Conservation (phyloP, 805 yeast genomes). For the Lipomyces orientalis region DNA sequence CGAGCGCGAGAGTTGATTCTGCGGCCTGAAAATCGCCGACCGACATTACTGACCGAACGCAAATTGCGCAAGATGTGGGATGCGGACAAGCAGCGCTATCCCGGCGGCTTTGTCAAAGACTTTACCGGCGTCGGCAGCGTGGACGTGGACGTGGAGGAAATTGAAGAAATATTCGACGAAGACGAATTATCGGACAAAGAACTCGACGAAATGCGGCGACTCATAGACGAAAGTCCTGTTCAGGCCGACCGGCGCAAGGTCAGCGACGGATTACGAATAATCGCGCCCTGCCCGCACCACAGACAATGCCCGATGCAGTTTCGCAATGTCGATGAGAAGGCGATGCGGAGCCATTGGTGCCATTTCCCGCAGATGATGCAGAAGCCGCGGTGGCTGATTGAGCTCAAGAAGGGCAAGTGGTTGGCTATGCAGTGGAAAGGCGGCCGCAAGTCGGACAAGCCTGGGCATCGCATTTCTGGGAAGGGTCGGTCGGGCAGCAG, state of each 20-base stretch:
- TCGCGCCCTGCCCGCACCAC: slow-evolving; percentile 94
- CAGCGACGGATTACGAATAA: slow-evolving; percentile 60
- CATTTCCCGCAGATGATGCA: slow-evolving; percentile 71
- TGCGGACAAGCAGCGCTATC: background rate
- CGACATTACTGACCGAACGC: background rate
- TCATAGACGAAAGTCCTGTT: slow-evolving; percentile 2
- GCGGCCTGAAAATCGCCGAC: slow-evolving; percentile 58
- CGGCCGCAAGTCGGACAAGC: slow-evolving; percentile 59
- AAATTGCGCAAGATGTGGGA: background rate
- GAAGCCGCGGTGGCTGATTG: slow-evolving; percentile 81
- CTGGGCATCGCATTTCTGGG: slow-evolving; percentile 54
- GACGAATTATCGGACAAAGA: slow-evolving; percentile 21
- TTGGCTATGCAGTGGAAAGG: slow-evolving; percentile 75
- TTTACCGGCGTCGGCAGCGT: background rate
- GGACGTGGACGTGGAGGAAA: slow-evolving; percentile 11
- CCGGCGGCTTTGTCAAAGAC: slow-evolving; percentile 13
- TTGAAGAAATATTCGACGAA: slow-evolving; percentile 2
- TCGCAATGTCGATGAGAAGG: slow-evolving; percentile 68
- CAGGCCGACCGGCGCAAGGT: slow-evolving; percentile 37
- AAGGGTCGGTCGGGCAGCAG: slow-evolving; percentile 72
- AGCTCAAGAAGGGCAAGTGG: slow-evolving; percentile 79
- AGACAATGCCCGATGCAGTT: slow-evolving; percentile 83
- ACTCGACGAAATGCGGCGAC: slow-evolving; percentile 9
- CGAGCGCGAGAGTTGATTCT: slow-evolving; percentile 88
- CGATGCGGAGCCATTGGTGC: slow-evolving; percentile 67